phyloP scores from a whole-genome alignment of 306 rosid species.

The Dryas alaskensis region DNA sequence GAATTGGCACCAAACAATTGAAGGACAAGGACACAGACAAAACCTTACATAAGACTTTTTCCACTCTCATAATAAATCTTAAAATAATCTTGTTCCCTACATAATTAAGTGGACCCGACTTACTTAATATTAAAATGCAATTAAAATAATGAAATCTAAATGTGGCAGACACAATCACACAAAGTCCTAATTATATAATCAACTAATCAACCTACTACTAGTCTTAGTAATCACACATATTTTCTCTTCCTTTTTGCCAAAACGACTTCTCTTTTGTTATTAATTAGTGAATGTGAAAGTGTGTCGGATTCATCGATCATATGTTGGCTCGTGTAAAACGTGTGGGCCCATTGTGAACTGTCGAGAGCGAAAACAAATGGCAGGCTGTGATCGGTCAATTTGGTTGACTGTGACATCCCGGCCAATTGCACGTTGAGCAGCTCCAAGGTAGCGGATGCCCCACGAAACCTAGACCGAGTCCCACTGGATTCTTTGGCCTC shows the following conservation, averaged over 20 bases:
- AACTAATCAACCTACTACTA: conserved; percentile 12
- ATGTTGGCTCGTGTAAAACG: conserved; percentile 32
- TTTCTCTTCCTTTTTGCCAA: background rate
- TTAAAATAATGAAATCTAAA: background rate
- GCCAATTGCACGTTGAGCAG: conserved; percentile 17
- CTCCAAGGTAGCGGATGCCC: conserved; percentile 14
- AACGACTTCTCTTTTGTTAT: background rate
- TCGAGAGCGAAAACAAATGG: conserved; percentile 17
- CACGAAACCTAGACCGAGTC: conserved; percentile 26
- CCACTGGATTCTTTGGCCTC: conserved; percentile 10
- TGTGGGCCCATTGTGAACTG: conserved; percentile 28
- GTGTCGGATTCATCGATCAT: background rate
- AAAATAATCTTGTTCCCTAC: conserved; percentile 19
- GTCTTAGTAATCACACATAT: background rate
- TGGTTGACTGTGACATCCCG: conserved; percentile 7
- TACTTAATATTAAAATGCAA: background rate
- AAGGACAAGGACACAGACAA: conserved; percentile 23
- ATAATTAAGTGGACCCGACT: conserved; percentile 22
- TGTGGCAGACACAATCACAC: conserved; percentile 14
- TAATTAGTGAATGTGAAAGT: background rate
- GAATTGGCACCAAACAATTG: background rate
- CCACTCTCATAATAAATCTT: conserved; percentile 21
- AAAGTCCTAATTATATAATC: conserved; percentile 5
- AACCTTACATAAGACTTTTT: conserved; percentile 24
- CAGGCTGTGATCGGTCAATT: conserved; percentile 13